These are phyloP conservation scores for Neocucurbitaria cava DNA, from an alignment of 2,329 filamentous ascomycete species.

Conservation along the genomic window DNA sequence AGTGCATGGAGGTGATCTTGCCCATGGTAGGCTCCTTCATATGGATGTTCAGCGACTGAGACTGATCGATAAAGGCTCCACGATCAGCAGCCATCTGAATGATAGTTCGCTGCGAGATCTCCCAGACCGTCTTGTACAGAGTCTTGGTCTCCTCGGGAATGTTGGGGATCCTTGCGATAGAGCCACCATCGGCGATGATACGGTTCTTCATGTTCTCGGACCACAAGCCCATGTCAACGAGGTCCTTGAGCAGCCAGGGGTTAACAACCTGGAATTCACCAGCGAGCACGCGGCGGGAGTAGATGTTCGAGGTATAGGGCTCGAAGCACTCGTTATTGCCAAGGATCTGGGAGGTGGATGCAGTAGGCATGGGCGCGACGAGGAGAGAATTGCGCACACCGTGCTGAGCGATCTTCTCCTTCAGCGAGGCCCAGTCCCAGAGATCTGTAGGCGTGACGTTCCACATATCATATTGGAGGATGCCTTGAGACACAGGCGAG, in stretches of 20 bases:
- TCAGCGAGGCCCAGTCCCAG: slow-evolving; percentile 93
- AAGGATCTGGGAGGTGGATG: slow-evolving; percentile 95
- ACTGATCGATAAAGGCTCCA: slow-evolving; percentile 98
- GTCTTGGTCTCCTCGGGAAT: slow-evolving; percentile 95
- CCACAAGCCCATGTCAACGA: slow-evolving; percentile 97
- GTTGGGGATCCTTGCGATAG: slow-evolving; percentile 95
- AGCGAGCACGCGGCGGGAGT: slow-evolving; percentile 95
- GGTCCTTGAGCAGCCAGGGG: slow-evolving; percentile 96
- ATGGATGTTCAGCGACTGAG: slow-evolving; percentile 98
- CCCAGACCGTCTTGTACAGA: slow-evolving; percentile 99
- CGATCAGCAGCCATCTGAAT: slow-evolving; percentile 98
- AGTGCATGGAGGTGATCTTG: slow-evolving; percentile 99
- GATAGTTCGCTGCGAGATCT: slow-evolving; percentile 94
- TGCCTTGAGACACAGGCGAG: slow-evolving; percentile 91
- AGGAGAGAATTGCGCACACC: slow-evolving; percentile 96
- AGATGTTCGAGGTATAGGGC: slow-evolving; percentile 99
- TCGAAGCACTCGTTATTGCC: slow-evolving; percentile 99
- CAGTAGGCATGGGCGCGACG: slow-evolving; percentile 96
- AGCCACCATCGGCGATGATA: slow-evolving; percentile 96
- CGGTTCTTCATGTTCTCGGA: slow-evolving; percentile 99
- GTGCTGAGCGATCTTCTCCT: slow-evolving; percentile 88
- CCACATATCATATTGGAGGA: slow-evolving; percentile 99
- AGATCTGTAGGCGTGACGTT: slow-evolving; percentile 89
- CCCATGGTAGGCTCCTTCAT: slow-evolving; percentile 99
- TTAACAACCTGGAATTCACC: slow-evolving; percentile 99